Base-by-base conservation (phyloP, 1,139 yeast genomes). In the Kurtzmaniella quercitrusa region DNA sequence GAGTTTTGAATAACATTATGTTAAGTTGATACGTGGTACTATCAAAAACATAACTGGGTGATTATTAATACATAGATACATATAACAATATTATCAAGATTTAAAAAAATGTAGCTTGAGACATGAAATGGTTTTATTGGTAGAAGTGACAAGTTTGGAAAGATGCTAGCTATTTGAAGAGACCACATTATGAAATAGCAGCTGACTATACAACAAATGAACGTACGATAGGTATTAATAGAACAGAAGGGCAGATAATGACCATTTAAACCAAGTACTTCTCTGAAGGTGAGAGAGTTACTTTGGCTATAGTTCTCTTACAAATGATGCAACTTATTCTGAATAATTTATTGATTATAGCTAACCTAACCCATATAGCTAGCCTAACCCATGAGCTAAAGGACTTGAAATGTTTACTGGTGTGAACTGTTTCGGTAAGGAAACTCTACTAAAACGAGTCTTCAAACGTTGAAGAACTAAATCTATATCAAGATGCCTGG, bases 401-500 rank as follows among this genome's bases (percentile, higher is more conserved):
- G 89, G 89, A 62, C 89, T 82, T 1, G 90, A 80, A 42, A 85
- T 86, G 57, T 85, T 87, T n/a, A 87, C 95, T 0, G 96, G 95
- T 3, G 91, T 87, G 57, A 88, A 88, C 59, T 84, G 82, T 74
- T 90, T 88, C 17, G 99, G 98, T 63, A 94, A 73, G 1, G 84
- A 82, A 34, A 94, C 98, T 56, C 98, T 79, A 37, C 82, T 74
- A 65, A 93, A 94, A 53, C 95, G 79, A 43, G 87, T 82, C 60
- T 82, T 82, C 55, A 94, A 74, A 58, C 86, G 85, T 55, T 86
- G 93, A 21, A 87, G 80, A 15, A 93, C 94, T 59, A 90, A 77
- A 57, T 90, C 96, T 76, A 89, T 81, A 61, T 94, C 98, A 61
- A 94, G 73, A 63, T 94, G 98, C 58, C 96, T 81, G 0, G 98